Conservation (phyloP, 2,329 filamentous ascomycete species). For the Diaporthe helianthi region DNA sequence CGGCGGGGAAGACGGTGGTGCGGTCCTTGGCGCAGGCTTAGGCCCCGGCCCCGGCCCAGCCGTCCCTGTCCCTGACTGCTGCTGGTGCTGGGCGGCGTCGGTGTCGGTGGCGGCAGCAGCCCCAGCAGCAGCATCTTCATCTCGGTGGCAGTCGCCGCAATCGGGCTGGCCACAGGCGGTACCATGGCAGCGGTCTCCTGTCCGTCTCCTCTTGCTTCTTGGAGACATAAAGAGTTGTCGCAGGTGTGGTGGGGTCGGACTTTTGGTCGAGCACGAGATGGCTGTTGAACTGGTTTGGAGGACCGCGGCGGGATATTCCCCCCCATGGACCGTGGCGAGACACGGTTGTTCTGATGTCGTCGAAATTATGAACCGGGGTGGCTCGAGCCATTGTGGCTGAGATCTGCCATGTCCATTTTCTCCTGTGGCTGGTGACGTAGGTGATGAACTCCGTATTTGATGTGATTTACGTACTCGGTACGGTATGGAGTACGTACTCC, state of each 20-base stretch:
- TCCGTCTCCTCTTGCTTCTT: constrained; percentile 20
- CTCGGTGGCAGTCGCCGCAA: constrained; percentile 17
- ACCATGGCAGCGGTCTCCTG: constrained; percentile 19
- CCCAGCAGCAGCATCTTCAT: background rate
- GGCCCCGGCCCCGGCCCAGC: too few relatives aligned
- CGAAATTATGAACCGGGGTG: constrained; percentile 7
- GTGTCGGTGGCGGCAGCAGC: background rate
- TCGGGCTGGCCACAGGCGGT: constrained; percentile 14
- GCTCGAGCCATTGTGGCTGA: constrained; percentile 23
- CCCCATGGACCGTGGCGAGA: background rate
- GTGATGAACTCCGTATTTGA: background rate
- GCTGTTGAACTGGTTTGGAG: background rate
- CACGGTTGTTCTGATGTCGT: constrained; percentile 14
- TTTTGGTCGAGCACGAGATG: too few relatives aligned
- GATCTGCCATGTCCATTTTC: background rate
- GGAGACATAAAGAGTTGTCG: constrained; percentile 13
- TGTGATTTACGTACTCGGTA: too few relatives aligned
- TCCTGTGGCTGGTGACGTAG: background rate
- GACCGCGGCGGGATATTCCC: background rate
- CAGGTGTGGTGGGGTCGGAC: background rate
- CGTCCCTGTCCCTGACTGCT: too few relatives aligned
- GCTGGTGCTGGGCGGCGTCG: background rate
- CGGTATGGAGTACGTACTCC: too few relatives aligned
- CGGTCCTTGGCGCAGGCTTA: background rate
- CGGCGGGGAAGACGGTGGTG: background rate